phyloP scores from a whole-genome alignment of 345 rosid species.

The Leavenworthia alabamica region DNA sequence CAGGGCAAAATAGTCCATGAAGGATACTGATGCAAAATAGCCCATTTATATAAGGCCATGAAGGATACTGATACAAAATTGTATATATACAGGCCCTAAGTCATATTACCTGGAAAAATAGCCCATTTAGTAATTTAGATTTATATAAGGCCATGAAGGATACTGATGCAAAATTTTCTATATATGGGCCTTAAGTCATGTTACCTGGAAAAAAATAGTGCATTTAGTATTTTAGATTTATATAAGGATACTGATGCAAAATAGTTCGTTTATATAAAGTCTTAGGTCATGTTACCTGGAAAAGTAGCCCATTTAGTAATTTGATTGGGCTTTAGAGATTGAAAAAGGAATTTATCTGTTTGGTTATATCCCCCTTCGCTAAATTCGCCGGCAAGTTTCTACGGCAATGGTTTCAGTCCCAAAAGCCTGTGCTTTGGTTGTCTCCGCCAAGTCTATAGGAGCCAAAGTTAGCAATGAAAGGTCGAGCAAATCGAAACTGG shows the following conservation, averaged over 20 bases:
- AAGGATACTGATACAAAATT: too few species aligned
- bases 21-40: too few species aligned
- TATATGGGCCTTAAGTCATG: neutral
- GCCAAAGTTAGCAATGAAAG: neutral
- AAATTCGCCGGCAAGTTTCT: neutral
- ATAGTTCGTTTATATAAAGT: too few species aligned
- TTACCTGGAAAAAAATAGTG: neutral
- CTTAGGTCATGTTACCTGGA: neutral
- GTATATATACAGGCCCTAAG: too few species aligned
- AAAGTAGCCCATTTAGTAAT: neutral
- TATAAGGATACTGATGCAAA: neutral
- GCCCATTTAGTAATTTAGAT: too few species aligned
- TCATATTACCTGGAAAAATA: too few species aligned
- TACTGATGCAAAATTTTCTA: neutral
- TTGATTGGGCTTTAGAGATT: neutral
- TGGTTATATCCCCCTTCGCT: neutral
- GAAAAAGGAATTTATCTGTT: neutral
- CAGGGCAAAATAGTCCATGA: too few species aligned
- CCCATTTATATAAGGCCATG: too few species aligned
- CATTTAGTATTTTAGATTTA: neutral
- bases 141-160: neutral
- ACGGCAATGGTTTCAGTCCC: neutral
- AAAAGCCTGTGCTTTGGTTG: conserved; percentile 15
- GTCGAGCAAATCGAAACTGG: conserved; percentile 39
- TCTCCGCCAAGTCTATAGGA: conserved; percentile 6